Evolutionary conservation across 106 monocot genomes (phyloP).

Genomic region (Acorus calamus): DNA sequence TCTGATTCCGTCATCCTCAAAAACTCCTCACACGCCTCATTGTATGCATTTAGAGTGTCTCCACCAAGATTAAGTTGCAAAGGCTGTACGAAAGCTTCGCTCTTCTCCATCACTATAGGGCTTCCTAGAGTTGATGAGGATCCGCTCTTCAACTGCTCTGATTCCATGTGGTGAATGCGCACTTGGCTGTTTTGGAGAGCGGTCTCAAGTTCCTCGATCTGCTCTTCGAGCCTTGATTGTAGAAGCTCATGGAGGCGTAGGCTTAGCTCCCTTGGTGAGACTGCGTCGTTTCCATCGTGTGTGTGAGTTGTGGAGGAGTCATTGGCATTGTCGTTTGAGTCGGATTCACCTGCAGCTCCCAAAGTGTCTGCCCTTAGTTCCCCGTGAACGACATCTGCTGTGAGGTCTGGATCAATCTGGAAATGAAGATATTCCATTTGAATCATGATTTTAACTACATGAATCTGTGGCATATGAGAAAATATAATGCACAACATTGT

Average conservation of each 20-base stretch:
- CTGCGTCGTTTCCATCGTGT: constrained; percentile 34
- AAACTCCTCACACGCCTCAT: constrained; percentile 75
- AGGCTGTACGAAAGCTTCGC: constrained; percentile 11
- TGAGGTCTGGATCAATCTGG: constrained; percentile 35
- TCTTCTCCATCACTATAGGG: constrained; percentile 15
- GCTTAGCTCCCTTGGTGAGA: constrained; percentile 63
- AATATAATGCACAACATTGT: too few species aligned
- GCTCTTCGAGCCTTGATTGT: constrained; percentile 49
- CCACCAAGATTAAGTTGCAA: constrained; percentile 50
- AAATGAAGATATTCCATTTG: constrained; percentile 2
- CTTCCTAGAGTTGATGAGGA: constrained; percentile 37
- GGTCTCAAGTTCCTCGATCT: constrained; percentile 60
- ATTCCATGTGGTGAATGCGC: constrained; percentile 27
- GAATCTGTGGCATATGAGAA: too few species aligned
- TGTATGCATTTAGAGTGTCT: constrained; percentile 63
- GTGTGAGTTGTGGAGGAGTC: constrained; percentile 23
- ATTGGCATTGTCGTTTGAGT: constrained; percentile 5
- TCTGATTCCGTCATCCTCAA: constrained; percentile 8
- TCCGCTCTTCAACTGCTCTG: constrained; percentile 17
- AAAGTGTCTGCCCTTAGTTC: constrained; percentile 43
- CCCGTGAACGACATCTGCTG: constrained; percentile 43
- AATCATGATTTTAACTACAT: too few species aligned
- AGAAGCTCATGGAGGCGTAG: constrained; percentile 68
- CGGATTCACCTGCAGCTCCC: background rate
- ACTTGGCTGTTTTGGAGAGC: constrained; percentile 34